These are phyloP conservation scores for Sequoia sempervirens DNA, from an alignment of 75 land plant genomes.

Conservation along the genomic window DNA sequence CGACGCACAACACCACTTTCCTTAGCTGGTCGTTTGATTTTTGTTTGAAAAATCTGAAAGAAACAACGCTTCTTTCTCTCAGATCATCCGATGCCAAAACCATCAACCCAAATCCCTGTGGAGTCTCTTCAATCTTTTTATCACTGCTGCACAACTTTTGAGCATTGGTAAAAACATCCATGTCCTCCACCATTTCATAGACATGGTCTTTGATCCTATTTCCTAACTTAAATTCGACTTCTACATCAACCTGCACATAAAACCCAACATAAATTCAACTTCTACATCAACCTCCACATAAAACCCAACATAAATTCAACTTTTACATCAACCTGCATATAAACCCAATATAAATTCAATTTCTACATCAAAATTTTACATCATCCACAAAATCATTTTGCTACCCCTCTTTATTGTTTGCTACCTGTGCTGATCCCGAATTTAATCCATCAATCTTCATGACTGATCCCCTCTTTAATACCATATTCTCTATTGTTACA, in stretches of 20 bases:
- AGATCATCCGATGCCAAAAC: constrained; percentile 2
- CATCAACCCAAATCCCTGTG: background rate
- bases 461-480: background rate
- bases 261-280: background rate
- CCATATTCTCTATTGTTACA: background rate
- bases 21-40: background rate
- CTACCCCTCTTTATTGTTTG: background rate
- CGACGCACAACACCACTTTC: constrained; percentile 2
- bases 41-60: background rate
- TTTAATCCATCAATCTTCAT: background rate
- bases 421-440: constrained; percentile 5
- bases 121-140: background rate
- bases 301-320: background rate
- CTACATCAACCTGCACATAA: background rate
- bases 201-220: background rate
- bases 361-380: no score
- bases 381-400: background rate
- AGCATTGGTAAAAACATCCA: background rate
- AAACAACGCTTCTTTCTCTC: background rate
- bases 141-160: background rate
- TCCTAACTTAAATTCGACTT: background rate
- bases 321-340: background rate
- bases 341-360: background rate
- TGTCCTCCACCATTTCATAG: background rate
- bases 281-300: constrained; percentile 2